These are phyloP conservation scores for Coniochaeta prunicola DNA, from an alignment of 2,329 filamentous ascomycete species.

Conservation along the genomic window DNA sequence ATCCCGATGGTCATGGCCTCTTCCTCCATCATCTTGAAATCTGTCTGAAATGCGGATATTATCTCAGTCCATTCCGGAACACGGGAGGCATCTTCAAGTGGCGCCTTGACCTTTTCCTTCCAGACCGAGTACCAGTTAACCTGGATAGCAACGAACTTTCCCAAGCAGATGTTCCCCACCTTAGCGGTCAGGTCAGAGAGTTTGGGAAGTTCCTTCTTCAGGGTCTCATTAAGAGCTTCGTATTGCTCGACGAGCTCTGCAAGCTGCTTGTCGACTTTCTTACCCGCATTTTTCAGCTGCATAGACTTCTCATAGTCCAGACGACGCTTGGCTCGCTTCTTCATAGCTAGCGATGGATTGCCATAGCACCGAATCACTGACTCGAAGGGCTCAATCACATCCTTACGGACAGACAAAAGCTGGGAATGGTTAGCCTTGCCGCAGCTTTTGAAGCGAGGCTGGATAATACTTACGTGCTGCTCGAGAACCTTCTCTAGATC, in stretches of 20 bases:
- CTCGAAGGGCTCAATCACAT: constrained; percentile 65
- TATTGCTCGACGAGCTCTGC: constrained; percentile 83
- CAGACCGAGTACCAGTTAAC: constrained; percentile 75
- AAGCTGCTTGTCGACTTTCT: constrained; percentile 82
- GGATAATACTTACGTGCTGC: constrained; percentile 60
- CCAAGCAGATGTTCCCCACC: constrained; percentile 74
- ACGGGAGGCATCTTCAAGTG: constrained; percentile 59
- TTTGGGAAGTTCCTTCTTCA: constrained; percentile 86
- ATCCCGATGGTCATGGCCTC: constrained; percentile 66
- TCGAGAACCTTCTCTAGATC: constrained; percentile 80
- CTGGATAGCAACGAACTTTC: constrained; percentile 80
- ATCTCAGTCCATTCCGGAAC: constrained; percentile 67
- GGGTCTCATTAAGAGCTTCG: constrained; percentile 80
- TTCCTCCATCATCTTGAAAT: constrained; percentile 70
- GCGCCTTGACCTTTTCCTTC: constrained; percentile 72
- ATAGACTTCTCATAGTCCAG: constrained; percentile 80
- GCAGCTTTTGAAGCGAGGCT: background rate
- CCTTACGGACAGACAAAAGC: constrained; percentile 63
- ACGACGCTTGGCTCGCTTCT: constrained; percentile 89
- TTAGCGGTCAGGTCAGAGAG: constrained; percentile 76
- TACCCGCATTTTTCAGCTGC: constrained; percentile 69
- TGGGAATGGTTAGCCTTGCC: constrained; percentile 21
- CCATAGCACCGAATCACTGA: constrained; percentile 49
- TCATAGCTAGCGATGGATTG: constrained; percentile 81
- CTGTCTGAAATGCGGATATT: constrained; percentile 67